Percentiles rank a stretch among this genome's conserved stretches.
Evolutionary conservation across 164 flowering plant genomes (phyloP).

Genomic region (Buxus sempervirens): DNA sequence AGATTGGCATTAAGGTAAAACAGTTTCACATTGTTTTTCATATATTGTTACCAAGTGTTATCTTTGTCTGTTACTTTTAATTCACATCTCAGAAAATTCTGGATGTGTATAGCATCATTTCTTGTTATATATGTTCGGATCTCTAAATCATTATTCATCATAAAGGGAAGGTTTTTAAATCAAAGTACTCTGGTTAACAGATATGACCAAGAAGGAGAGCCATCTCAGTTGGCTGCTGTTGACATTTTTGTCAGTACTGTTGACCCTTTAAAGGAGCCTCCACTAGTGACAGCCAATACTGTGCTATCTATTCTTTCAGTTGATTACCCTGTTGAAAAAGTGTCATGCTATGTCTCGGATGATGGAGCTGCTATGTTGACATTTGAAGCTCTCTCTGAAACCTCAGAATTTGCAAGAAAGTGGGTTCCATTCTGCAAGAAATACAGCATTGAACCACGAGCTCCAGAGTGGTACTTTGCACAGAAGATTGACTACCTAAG

Average conservation of each 20-base stretch:
- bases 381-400: slow-evolving; percentile 56
- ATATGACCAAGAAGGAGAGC: slow-evolving; percentile 56
- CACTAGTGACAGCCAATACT: slow-evolving; percentile 58
- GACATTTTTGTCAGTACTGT: slow-evolving; percentile 65
- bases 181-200: slow-evolving; percentile 23
- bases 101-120: background rate
- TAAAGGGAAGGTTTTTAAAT: background rate
- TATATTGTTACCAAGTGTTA: no score
- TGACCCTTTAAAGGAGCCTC: slow-evolving; percentile 62
- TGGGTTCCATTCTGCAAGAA: slow-evolving; percentile 70
- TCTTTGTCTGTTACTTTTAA: no score
- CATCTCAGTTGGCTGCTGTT: slow-evolving; percentile 41
- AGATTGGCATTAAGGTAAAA: slow-evolving; percentile 44
- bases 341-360: no score
- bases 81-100: no score
- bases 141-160: background rate
- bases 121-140: background rate
- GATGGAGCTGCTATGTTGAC: slow-evolving; percentile 61
- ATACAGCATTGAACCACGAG: slow-evolving; percentile 48
- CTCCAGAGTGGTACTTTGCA: slow-evolving; percentile 60
- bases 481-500: slow-evolving; percentile 54
- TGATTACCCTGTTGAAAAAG: slow-evolving; percentile 68
- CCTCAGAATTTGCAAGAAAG: slow-evolving; percentile 56
- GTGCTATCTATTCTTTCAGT: slow-evolving; percentile 55
- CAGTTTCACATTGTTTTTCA: background rate